These are phyloP conservation scores for Hsuehochloa calcarea DNA, from an alignment of 176 grass and related monocot species.

Conservation along the genomic window DNA sequence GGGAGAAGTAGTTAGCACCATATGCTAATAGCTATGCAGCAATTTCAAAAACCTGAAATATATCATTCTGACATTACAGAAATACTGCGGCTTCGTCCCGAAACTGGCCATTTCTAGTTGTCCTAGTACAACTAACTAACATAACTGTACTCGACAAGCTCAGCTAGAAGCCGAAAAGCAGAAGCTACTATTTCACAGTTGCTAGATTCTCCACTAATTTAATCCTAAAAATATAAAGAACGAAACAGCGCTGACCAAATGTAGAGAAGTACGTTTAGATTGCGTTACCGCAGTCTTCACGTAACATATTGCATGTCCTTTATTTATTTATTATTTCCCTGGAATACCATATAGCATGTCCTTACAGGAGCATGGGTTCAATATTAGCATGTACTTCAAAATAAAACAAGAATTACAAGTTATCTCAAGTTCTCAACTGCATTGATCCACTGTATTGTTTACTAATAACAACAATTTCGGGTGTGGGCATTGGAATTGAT, in stretches of 20 bases:
- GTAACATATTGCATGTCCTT: neutral
- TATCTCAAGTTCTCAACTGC: conserved; percentile 9
- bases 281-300: neutral
- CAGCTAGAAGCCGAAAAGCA: neutral
- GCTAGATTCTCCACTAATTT: neutral
- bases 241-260: neutral
- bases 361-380: neutral
- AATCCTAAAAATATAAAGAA: neutral
- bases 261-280: neutral
- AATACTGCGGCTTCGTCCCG: neutral
- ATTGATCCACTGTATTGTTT: neutral
- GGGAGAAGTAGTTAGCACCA: neutral
- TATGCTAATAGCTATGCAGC: neutral
- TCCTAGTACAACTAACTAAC: neutral
- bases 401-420: conserved; percentile 9
- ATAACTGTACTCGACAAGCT: neutral
- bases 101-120: neutral
- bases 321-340: neutral
- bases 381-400: conserved; percentile 2
- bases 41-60: neutral
- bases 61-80: neutral
- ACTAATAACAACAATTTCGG: conserved; percentile 3
- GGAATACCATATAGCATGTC: neutral
- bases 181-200: neutral
- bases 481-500: neutral